Conservation (phyloP, 257 asterid species). For the Nicotiana sylvestris region DNA sequence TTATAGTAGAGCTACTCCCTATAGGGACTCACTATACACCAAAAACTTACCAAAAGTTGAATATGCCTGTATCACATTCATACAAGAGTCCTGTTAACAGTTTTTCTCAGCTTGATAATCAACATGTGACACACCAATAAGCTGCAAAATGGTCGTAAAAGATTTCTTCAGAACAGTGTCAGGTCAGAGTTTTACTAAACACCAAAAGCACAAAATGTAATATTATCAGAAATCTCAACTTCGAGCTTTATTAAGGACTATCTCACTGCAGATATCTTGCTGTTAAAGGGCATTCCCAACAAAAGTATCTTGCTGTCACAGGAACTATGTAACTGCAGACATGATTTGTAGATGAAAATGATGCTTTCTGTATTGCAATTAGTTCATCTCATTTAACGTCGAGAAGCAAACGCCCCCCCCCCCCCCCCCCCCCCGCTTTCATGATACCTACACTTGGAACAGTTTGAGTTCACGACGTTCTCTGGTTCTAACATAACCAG, state of each 20-base stretch:
- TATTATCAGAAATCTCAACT: neutral
- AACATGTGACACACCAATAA: neutral
- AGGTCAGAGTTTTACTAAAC: neutral
- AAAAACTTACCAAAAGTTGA: neutral
- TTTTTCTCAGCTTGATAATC: neutral
- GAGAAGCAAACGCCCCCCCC: too few relatives aligned
- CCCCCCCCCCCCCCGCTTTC: too few relatives aligned
- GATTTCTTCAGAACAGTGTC: neutral
- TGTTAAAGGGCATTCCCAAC: too few relatives aligned
- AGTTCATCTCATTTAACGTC: too few relatives aligned
- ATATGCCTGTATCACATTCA: neutral
- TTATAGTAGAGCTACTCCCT: neutral
- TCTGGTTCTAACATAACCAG: neutral
- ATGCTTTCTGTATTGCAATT: too few relatives aligned
- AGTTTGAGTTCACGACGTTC: neutral
- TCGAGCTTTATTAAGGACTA: neutral
- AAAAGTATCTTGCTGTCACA: neutral
- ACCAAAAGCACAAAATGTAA: neutral
- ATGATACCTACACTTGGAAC: neutral
- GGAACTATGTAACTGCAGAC: neutral
- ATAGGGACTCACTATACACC: neutral
- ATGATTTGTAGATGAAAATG: neutral
- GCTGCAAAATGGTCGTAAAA: neutral
- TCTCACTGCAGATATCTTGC: too few relatives aligned
- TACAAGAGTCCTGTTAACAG: neutral